phyloP scores from a whole-genome alignment of 2,329 filamentous ascomycete species.

The Talaromyces marneffei region DNA sequence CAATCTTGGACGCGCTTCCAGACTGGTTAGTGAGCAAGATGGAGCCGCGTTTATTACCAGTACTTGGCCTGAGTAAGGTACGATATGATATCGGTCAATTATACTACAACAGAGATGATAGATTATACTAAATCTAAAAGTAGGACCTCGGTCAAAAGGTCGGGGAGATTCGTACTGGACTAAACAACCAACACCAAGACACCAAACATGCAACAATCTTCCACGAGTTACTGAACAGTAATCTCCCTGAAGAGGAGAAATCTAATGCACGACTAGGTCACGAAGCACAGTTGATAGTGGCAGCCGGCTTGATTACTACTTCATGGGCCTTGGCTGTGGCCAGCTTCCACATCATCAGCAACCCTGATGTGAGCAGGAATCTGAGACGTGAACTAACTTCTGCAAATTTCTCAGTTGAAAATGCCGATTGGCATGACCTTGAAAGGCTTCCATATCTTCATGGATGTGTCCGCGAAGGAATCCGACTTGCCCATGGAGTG shows the following conservation, averaged over 20 bases:
- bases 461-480: conserved; percentile 22
- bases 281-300: conserved; percentile 26
- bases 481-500: conserved; percentile 8
- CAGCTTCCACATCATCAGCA: conserved; percentile 20
- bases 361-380: conserved; percentile 15
- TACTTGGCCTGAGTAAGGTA: conserved; percentile 17
- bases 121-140: not conserved
- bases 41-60: conserved; percentile 15
- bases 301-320: conserved; percentile 31
- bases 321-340: conserved; percentile 22
- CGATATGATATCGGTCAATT: not conserved
- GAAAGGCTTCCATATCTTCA: conserved; percentile 24
- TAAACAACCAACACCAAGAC: conserved; percentile 11
- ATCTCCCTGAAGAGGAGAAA: conserved; percentile 31
- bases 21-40: conserved; percentile 20
- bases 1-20: conserved; percentile 20
- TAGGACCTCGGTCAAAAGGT: conserved; percentile 17
- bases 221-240: conserved; percentile 25
- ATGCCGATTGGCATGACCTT: conserved; percentile 14
- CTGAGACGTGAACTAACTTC: conserved; percentile 18
- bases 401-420: not conserved
- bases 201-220: conserved; percentile 23
- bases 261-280: conserved; percentile 26
- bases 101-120: not conserved
- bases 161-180: conserved; percentile 13